A percentile compares a stretch with the other conserved stretches of the same genome.
phyloP scores from a whole-genome alignment of 768 basidiomycete species.

The Phallus indusiatus region DNA sequence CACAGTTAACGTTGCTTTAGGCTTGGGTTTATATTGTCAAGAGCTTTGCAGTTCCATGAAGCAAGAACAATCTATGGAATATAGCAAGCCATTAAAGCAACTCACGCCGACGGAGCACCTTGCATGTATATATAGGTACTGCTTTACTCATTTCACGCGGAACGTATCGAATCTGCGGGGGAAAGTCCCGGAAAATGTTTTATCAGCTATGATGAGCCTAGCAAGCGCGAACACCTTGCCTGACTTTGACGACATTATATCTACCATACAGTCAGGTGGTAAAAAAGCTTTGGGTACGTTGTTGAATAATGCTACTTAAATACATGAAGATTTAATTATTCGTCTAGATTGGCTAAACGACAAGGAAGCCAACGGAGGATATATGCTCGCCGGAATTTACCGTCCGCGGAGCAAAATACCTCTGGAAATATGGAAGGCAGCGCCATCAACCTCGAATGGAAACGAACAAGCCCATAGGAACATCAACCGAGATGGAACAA shows the following conservation, averaged over 20 bases:
- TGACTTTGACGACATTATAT: conserved; percentile 11
- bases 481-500: too few species aligned
- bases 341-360: too few species aligned
- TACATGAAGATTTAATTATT: too few species aligned
- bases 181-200: neutral
- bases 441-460: too few species aligned
- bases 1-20: conserved; percentile 7
- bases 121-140: conserved; percentile 15
- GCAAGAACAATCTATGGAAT: conserved; percentile 9
- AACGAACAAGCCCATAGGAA: too few species aligned
- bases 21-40: conserved; percentile 13
- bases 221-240: conserved; percentile 13
- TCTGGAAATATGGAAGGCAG: too few species aligned
- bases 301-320: too few species aligned
- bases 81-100: conserved; percentile 4
- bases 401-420: too few species aligned
- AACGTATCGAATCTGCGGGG: neutral
- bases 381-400: too few species aligned
- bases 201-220: conserved; percentile 19
- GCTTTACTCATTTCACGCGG: conserved; percentile 15
- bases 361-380: too few species aligned
- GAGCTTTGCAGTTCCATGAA: conserved; percentile 6
- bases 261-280: conserved; percentile 14
- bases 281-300: too few species aligned
- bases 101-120: conserved; percentile 22